Evolutionary conservation across 768 basidiomycete genomes (phyloP), one percentile per base, ranked within the genome.

Genomic region (Lyophyllum shimeji): DNA sequence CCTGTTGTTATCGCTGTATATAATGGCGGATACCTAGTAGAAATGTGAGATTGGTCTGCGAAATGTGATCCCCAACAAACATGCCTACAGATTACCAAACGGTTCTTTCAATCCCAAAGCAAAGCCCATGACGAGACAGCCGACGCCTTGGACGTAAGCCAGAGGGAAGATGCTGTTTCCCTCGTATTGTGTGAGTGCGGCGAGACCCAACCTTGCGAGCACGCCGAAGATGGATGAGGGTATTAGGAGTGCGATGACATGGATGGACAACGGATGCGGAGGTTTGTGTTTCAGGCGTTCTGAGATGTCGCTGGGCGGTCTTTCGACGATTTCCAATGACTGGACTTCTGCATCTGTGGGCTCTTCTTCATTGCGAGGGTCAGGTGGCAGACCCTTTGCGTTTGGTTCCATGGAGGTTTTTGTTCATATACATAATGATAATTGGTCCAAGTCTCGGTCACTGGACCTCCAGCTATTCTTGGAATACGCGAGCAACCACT

Each of bases 91-190:
- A 64, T 77, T 73, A 45, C 84, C 83, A 12, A 99, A 76, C 7
- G 86, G 82, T 48, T 84, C 82, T 69, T 89, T 94, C 64, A 89
- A 67, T 17, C 79, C 82, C 18, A 93, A 65, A 7, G 79, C 81
- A 50, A 92, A 72, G 2, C 97, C 97, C 95, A 99, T 98, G 25
- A 96, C 74, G 51, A 94, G 75, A 72, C 95, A 98, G 17, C 97
- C 97, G 0, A 87, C 73, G 0, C 85, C 89, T 69, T 99, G 96
- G 0, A 84, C 80, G 75, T 95, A 98, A 3, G 87, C 84, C 21
- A 98, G 74, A 1, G 90, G 77, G 66, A 95, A 98, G 5, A 98
- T 84, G 60, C 84, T 80, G 43, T 79, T 69, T 1, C 90, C 92
- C 34, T 86, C 78, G 62, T 93, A 98, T 0, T 79, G 83, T 18